Conservation (phyloP, 2,329 filamentous ascomycete species). For the Monosporascus sp. region DNA sequence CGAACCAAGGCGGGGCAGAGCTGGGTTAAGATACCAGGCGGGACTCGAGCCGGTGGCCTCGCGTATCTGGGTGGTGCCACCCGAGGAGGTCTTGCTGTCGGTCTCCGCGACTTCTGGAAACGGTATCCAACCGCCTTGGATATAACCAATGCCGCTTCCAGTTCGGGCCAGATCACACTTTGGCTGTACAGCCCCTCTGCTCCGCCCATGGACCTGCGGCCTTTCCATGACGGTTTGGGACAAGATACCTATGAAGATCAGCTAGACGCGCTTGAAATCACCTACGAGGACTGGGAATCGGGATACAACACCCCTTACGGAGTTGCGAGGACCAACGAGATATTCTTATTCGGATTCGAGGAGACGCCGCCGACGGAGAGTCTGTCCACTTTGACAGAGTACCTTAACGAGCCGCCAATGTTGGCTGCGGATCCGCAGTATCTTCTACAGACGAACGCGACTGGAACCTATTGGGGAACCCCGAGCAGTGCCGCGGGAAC, state of each 20-base stretch:
- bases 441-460: constrained; percentile 45
- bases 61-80: constrained; percentile 55
- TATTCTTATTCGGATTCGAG: constrained; percentile 48
- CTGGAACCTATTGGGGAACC: constrained; percentile 51
- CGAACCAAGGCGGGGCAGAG: constrained; percentile 50
- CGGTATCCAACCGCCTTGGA: constrained; percentile 55
- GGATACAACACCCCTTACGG: constrained; percentile 53
- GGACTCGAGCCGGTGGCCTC: constrained; percentile 49
- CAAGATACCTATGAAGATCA: constrained; percentile 52
- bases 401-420: constrained; percentile 48
- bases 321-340: constrained; percentile 52
- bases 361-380: constrained; percentile 44
- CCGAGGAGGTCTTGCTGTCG: constrained; percentile 53
- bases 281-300: constrained; percentile 57
- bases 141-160: constrained; percentile 43
- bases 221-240: constrained; percentile 54
- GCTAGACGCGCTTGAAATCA: constrained; percentile 55
- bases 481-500: constrained; percentile 24
- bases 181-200: constrained; percentile 57
- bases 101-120: constrained; percentile 59
- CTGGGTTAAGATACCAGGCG: constrained; percentile 55
- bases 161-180: constrained; percentile 47
- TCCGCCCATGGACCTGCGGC: constrained; percentile 49
- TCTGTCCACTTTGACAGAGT: constrained; percentile 36
- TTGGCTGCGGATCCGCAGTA: constrained; percentile 43